Percentiles rank a stretch among this genome's conserved stretches.
Conservation (phyloP, 768 basidiomycete genomes). For the Cystobasidium onofrii region DNA sequence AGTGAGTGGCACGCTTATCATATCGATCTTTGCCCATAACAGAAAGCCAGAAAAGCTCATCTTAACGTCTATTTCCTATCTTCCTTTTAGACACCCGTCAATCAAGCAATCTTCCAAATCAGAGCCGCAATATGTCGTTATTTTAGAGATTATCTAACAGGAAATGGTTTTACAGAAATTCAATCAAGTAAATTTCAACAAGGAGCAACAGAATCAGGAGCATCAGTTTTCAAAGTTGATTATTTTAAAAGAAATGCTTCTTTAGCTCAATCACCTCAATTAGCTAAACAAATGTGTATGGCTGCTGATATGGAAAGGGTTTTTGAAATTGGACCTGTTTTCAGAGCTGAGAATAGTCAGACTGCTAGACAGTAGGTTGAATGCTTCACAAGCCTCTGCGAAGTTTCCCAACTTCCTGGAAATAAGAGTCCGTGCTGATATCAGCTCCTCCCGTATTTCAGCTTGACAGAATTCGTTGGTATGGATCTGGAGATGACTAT, state of each 20-base stretch:
- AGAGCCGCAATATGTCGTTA: constrained; percentile 74
- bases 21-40: neutral
- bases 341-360: constrained; percentile 79
- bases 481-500: constrained; percentile 97
- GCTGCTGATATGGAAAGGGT: constrained; percentile 96
- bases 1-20: constrained; percentile 51
- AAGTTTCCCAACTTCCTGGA: neutral
- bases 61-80: neutral
- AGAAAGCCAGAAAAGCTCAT: neutral
- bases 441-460: neutral
- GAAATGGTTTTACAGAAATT: constrained; percentile 78
- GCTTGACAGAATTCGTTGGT: constrained; percentile 86
- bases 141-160: constrained; percentile 70
- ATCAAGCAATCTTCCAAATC: constrained; percentile 85
- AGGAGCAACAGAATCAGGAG: constrained; percentile 89
- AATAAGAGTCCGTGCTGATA: too few relatives aligned
- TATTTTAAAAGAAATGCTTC: constrained; percentile 89
- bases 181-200: constrained; percentile 92
- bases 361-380: constrained; percentile 66
- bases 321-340: constrained; percentile 87
- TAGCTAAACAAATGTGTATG: constrained; percentile 98
- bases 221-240: constrained; percentile 90
- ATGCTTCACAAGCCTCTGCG: constrained; percentile 40
- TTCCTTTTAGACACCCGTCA: constrained; percentile 65
- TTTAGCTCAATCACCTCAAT: constrained; percentile 89